These are phyloP conservation scores for Lentinus polychrous DNA, from an alignment of 1,284 basidiomycete genomes.

Conservation along the genomic window DNA sequence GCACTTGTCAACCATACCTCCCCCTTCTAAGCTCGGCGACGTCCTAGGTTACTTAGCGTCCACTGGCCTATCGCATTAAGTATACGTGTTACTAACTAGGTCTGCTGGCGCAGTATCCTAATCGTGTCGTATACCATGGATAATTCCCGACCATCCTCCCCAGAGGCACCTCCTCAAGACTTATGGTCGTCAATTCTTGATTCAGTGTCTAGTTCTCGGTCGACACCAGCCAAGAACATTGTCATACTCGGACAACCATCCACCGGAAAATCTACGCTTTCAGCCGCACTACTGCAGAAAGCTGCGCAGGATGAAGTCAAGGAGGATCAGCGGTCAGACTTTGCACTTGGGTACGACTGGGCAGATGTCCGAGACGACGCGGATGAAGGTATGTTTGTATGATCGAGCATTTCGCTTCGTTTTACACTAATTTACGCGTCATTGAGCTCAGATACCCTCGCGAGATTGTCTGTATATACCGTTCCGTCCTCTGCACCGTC, in stretches of 20 bases:
- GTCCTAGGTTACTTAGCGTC: too few relatives aligned
- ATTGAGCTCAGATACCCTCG: slow-evolving; percentile 61
- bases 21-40: too few relatives aligned
- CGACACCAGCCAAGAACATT: slow-evolving; percentile 82
- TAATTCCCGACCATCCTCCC: slow-evolving; percentile 53
- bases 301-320: slow-evolving; percentile 46
- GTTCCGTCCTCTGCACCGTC: slow-evolving; percentile 75
- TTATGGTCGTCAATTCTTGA: slow-evolving; percentile 90
- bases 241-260: slow-evolving; percentile 73
- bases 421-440: slow-evolving; percentile 6
- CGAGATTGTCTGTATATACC: slow-evolving; percentile 83
- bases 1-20: too few relatives aligned
- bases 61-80: too few relatives aligned
- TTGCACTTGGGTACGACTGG: slow-evolving; percentile 86
- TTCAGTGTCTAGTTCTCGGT: slow-evolving; percentile 78
- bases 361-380: slow-evolving; percentile 80
- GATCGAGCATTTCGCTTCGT: neutral
- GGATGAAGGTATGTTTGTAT: slow-evolving; percentile 67
- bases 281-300: slow-evolving; percentile 65
- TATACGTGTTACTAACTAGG: too few relatives aligned
- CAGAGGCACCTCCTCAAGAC: slow-evolving; percentile 68
- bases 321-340: slow-evolving; percentile 52
- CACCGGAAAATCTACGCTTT: slow-evolving; percentile 72
- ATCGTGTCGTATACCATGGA: slow-evolving; percentile 26
- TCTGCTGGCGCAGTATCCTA: neutral